Evolutionary conservation across 257 asterid species (phyloP), one percentile per base, ranked within the genome.

Genomic region (Nicotiana benthamiana): DNA sequence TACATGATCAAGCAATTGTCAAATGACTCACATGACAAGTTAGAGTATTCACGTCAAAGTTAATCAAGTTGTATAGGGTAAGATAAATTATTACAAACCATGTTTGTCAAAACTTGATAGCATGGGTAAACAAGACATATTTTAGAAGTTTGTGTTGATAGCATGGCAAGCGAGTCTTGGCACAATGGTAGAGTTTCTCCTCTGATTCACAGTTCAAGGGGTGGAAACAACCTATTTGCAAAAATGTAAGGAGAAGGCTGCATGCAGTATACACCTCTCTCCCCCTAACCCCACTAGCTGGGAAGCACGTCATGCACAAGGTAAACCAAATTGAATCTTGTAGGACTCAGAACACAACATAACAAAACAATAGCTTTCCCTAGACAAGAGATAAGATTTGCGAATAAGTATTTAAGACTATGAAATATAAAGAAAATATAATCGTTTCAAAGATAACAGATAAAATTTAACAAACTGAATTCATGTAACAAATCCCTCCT

Each of bases 391-490:
- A 77, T 6, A 70, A 34, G 68, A 56, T 77, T 32, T 34, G 18
- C 34, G 20, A 10, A 32, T 1, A 60, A 9, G 64, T 53, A 77
- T 77, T 11, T 40, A 77, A 52, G 6, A n/a, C 63, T 9, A 17
- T 27, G 18, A 76, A 16, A 15, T 52, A 63, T 18, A 20, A 18
- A 26, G 22, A 20, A 13, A 51, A 51, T 51, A 68, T 20, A 68
- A 40, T 68, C 22, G 20, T 70, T 70, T 70, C 77, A 70, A 70
- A 53, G 36, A 43, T 11, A 70, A 70, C 48, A 43, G 67, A 80
- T 9, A 79, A 22, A 75, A 76, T 18, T 26, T 53, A 57, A 56
- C 82, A 64, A 67, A 52, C 79, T 80, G 51, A 20, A 51, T 46
- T n/a, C 32, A 26, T 48, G 51, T 62, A 40, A 17, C 46, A 28